phyloP scores from a whole-genome alignment of 768 basidiomycete species.

The Postia placenta region DNA sequence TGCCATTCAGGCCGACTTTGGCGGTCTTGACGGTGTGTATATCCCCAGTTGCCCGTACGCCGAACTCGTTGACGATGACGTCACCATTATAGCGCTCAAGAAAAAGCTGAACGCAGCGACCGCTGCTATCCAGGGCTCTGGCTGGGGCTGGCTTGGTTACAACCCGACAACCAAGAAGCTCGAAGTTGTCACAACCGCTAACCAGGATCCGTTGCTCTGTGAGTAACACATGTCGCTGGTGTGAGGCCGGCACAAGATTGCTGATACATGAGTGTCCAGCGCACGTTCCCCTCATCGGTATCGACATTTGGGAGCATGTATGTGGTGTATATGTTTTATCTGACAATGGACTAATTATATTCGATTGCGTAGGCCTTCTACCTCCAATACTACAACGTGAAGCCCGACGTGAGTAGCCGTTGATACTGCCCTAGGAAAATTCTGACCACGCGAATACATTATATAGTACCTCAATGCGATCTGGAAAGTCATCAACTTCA shows the following conservation, averaged over 20 bases:
- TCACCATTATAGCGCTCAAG: constrained; percentile 53
- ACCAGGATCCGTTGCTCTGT: constrained; percentile 90
- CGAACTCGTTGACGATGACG: constrained; percentile 1
- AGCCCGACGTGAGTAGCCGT: constrained; percentile 70
- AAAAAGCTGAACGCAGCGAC: constrained; percentile 81
- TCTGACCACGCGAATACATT: not conserved
- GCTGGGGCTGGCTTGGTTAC: constrained; percentile 97
- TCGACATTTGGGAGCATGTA: constrained; percentile 97
- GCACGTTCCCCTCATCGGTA: constrained; percentile 86
- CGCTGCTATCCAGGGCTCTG: constrained; percentile 91
- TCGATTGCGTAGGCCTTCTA: constrained; percentile 12
- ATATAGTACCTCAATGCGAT: constrained; percentile 86
- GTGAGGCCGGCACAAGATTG: constrained; percentile 5
- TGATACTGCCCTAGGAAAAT: not conserved
- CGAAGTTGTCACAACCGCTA: constrained; percentile 88
- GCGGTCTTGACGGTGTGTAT: constrained; percentile 58
- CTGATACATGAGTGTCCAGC: constrained; percentile 33
- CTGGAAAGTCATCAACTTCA: constrained; percentile 95
- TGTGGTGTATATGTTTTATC: constrained; percentile 21
- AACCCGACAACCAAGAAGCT: constrained; percentile 63
- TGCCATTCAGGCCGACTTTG: constrained; percentile 77
- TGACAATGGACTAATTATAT: not conserved
- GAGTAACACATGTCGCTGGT: constrained; percentile 13
- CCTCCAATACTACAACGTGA: constrained; percentile 82
- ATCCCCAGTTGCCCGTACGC: not conserved